Evolutionary conservation across 768 basidiomycete species (phyloP), one percentile per base, ranked within the genome.

Genomic region (Mycena rebaudengoi): DNA sequence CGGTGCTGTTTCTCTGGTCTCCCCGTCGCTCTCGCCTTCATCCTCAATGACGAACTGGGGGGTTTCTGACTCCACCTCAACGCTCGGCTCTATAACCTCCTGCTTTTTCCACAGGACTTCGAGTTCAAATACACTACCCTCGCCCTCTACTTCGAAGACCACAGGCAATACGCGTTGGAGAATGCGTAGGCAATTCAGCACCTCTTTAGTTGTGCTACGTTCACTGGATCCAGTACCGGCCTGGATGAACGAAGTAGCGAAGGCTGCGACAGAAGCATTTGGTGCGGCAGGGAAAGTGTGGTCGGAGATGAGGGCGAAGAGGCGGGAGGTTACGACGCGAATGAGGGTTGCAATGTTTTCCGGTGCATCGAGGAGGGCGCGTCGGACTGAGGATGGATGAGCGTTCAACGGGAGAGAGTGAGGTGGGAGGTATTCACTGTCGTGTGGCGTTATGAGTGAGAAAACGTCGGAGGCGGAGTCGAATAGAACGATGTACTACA

Each of bases 41-140:
- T 95, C 94, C 65, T 95, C 94, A 35, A 97, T 95, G 16, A 96
- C 92, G 74, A 97, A 97, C 71, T 96, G 95, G 12, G 87, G 79
- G 25, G 63, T 54, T 56, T 78, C 74, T 23, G 70, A 69, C 28
- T 68, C 65, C 5, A 49, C 69, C 20, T 69, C 67, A 26, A 67
- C 68, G 44, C 72, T 75, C 25, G 73, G 69, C 32, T 81, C 82
- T 53, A 79, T 78, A 8, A 83, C 79, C 62, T 86, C 85, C 54
- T 84, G 81, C 69, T 81, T 87, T 74, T 83, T 92, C 95, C 97
- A 99, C 28, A 99, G 76, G 2, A 96, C 81, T 68, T 93, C 90
- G 67, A 86, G 70, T 70, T 96, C 96, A 70, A 97, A 90, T 14
- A 82, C 70, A 69, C 86, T 88, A 2, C 87, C 81, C 70, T 92